These are phyloP conservation scores for Tylopilus orsonianus DNA, from an alignment of 1,284 basidiomycete species.

Conservation along the genomic window DNA sequence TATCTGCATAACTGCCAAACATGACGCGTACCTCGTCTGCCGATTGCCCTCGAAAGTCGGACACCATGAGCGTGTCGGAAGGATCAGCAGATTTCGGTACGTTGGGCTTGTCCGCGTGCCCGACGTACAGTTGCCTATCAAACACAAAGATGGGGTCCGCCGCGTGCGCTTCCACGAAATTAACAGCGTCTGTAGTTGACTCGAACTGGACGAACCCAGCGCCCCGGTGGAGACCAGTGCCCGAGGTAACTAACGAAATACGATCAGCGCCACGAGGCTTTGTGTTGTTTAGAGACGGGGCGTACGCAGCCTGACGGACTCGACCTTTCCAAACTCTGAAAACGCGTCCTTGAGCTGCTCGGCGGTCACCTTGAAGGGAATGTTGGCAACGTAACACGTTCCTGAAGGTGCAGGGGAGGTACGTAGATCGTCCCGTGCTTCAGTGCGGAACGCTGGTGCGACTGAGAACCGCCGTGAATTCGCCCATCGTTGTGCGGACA, in stretches of 20 bases:
- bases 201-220: conserved; percentile 46
- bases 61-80: conserved; percentile 41
- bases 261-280: conserved; percentile 6
- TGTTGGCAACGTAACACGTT: conserved; percentile 46
- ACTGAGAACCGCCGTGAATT: conserved; percentile 21
- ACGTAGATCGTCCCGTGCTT: neutral
- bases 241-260: conserved; percentile 25
- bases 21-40: conserved; percentile 20
- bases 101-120: conserved; percentile 30
- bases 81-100: conserved; percentile 23
- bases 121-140: conserved; percentile 43
- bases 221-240: conserved; percentile 41
- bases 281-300: neutral
- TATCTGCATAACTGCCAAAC: conserved; percentile 26
- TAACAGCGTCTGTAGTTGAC: conserved; percentile 36
- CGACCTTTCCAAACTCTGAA: conserved; percentile 37
- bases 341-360: conserved; percentile 40
- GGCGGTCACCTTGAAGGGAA: conserved; percentile 43
- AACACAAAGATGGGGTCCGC: conserved; percentile 44
- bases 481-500: neutral
- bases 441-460: conserved; percentile 8
- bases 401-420: conserved; percentile 20
- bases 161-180: conserved; percentile 35
- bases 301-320: conserved; percentile 37
- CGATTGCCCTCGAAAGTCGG: conserved; percentile 31